These are phyloP conservation scores for Thielaviopsis euricoi DNA, from an alignment of 2,329 filamentous ascomycete species.

Conservation along the genomic window DNA sequence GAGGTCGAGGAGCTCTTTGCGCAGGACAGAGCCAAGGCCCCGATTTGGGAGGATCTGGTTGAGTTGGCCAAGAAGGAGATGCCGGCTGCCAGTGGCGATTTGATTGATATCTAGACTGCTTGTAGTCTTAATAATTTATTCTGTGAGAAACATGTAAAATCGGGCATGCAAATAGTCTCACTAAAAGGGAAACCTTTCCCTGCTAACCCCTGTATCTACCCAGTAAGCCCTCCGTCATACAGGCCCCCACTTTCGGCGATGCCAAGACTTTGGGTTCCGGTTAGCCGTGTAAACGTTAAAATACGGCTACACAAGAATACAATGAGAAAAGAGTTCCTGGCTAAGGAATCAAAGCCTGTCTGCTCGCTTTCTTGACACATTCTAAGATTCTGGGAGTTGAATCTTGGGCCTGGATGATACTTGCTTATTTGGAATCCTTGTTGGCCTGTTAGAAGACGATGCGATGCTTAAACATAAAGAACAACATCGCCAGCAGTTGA, in stretches of 20 bases:
- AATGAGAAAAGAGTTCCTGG: background rate
- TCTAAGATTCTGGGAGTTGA: too few relatives aligned
- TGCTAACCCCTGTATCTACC: background rate
- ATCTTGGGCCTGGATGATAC: too few relatives aligned
- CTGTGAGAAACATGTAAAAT: background rate
- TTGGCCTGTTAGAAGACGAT: too few relatives aligned
- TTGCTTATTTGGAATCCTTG: too few relatives aligned
- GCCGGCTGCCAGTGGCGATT: background rate
- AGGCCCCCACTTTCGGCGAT: background rate
- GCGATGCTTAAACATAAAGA: too few relatives aligned
- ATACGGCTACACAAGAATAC: background rate
- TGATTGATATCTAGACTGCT: conserved; percentile 2
- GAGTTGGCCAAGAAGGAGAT: conserved; percentile 18
- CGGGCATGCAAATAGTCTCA: background rate
- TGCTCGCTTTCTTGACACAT: background rate
- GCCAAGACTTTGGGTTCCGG: background rate
- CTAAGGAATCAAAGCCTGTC: background rate
- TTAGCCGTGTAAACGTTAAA: background rate
- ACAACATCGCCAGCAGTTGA: too few relatives aligned
- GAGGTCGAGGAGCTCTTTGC: conserved; percentile 27
- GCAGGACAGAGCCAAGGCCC: conserved; percentile 20
- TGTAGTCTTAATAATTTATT: background rate
- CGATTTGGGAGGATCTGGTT: conserved; percentile 30
- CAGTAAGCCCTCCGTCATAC: background rate
- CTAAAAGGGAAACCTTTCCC: background rate